These are phyloP conservation scores for Mrakia blollopis DNA, from an alignment of 768 basidiomycete genomes.

Conservation along the genomic window DNA sequence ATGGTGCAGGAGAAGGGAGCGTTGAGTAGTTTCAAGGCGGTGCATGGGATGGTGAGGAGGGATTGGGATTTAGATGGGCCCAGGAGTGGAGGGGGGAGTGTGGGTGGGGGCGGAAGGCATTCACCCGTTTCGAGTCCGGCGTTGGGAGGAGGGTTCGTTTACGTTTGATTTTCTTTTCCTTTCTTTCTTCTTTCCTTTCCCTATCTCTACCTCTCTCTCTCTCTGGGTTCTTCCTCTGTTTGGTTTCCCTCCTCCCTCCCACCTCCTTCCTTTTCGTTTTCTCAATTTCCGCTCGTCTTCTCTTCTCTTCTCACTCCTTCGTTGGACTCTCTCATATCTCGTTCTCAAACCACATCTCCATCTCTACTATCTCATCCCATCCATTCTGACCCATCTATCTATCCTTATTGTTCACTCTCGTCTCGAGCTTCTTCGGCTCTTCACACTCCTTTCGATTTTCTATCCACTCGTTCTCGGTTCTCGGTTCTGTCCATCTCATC, in stretches of 20 bases:
- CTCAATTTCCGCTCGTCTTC: neutral
- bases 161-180: neutral
- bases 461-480: neutral
- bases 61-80: constrained; percentile 31
- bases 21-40: constrained; percentile 65
- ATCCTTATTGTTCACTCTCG: neutral
- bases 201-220: neutral
- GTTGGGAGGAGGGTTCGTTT: constrained; percentile 18
- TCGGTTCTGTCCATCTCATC: neutral
- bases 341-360: too few species aligned
- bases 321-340: neutral
- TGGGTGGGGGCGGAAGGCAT: neutral
- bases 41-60: constrained; percentile 21
- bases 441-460: constrained; percentile 6
- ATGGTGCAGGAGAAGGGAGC: constrained; percentile 84
- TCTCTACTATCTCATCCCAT: too few species aligned
- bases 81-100: constrained; percentile 14
- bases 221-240: too few species aligned
- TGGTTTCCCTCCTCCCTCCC: neutral
- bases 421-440: neutral
- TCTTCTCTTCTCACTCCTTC: neutral
- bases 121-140: neutral
- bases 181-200: neutral
- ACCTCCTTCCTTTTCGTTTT: neutral
- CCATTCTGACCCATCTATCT: neutral